Evolutionary conservation across 176 grass and related monocot genomes (phyloP).

Genomic region (Triticum monococcum): DNA sequence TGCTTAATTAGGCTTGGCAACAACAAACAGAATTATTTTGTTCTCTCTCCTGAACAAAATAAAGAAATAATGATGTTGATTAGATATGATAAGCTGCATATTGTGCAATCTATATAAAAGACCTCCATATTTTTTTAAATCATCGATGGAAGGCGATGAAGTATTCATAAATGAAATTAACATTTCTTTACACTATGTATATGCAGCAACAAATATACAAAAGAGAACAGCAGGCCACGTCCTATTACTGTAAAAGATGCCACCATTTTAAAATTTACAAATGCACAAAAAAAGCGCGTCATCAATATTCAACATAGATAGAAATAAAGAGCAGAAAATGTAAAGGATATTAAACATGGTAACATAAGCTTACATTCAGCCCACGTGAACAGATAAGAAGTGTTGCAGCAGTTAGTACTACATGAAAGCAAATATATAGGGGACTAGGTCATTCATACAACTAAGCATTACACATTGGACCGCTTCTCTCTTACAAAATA

Average conservation of each 20-base stretch:
- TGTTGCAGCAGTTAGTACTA: not conserved
- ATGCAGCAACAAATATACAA: too few species aligned
- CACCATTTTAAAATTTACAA: not conserved
- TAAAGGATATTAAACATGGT: too few species aligned
- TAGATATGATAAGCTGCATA: not conserved
- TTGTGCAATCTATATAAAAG: too few species aligned
- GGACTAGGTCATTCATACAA: not conserved
- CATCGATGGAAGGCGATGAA: not conserved
- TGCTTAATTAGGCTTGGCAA: not conserved
- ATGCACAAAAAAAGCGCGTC: too few species aligned
- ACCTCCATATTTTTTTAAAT: not conserved
- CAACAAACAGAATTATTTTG: not conserved
- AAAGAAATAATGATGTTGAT: not conserved
- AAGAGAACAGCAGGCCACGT: too few species aligned
- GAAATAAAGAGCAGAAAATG: too few species aligned
- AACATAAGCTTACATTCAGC: too few species aligned
- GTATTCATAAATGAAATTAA: not conserved
- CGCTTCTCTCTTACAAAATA: not conserved
- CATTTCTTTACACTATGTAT: too few species aligned
- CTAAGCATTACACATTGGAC: not conserved
- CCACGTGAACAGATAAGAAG: not conserved
- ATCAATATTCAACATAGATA: too few species aligned
- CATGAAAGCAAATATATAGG: not conserved
- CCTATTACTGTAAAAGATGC: not conserved
- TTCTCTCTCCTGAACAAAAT: not conserved